Evolutionary conservation across 1,284 basidiomycete genomes (phyloP).

Genomic region (Exobasidium rhododendri): DNA sequence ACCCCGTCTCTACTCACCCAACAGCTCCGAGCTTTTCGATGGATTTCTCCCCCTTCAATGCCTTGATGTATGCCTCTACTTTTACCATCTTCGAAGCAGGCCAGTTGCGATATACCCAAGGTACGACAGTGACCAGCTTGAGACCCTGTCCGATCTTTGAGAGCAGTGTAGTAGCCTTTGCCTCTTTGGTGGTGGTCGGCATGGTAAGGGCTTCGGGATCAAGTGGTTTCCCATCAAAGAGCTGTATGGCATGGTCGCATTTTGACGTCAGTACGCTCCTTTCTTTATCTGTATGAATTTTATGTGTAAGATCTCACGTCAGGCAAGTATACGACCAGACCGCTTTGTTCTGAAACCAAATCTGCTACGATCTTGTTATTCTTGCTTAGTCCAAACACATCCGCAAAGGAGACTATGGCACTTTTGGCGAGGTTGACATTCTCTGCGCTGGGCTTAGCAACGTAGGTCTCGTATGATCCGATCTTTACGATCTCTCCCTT

Average conservation of each 20-base stretch:
- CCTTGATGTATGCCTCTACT: slow-evolving; percentile 25
- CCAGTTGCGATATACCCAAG: slow-evolving; percentile 24
- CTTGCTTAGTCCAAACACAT: slow-evolving; percentile 59
- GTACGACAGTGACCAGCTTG: slow-evolving; percentile 18
- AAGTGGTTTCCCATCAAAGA: slow-evolving; percentile 32
- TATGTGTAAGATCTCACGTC: slow-evolving; percentile 13
- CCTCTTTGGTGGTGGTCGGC: slow-evolving; percentile 25
- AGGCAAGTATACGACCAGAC: slow-evolving; percentile 64
- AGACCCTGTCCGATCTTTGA: slow-evolving; percentile 21
- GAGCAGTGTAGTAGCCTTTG: slow-evolving; percentile 16
- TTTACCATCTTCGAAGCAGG: slow-evolving; percentile 14
- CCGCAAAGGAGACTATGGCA: slow-evolving; percentile 63
- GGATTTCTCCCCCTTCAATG: slow-evolving; percentile 58
- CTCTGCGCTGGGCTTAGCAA: slow-evolving; percentile 40
- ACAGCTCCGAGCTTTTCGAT: slow-evolving; percentile 65
- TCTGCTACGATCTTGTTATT: slow-evolving; percentile 65
- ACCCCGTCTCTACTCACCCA: slow-evolving; percentile 58
- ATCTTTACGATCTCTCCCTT: slow-evolving; percentile 28
- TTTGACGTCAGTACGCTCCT: background rate
- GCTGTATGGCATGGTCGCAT: background rate
- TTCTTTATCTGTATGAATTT: background rate
- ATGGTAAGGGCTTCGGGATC: slow-evolving; percentile 14
- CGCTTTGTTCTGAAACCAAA: slow-evolving; percentile 60
- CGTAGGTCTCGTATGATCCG: slow-evolving; percentile 39
- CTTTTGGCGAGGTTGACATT: slow-evolving; percentile 5